Conservation (phyloP, 495 filamentous ascomycete genomes). For the Aspergillus nidulans region DNA sequence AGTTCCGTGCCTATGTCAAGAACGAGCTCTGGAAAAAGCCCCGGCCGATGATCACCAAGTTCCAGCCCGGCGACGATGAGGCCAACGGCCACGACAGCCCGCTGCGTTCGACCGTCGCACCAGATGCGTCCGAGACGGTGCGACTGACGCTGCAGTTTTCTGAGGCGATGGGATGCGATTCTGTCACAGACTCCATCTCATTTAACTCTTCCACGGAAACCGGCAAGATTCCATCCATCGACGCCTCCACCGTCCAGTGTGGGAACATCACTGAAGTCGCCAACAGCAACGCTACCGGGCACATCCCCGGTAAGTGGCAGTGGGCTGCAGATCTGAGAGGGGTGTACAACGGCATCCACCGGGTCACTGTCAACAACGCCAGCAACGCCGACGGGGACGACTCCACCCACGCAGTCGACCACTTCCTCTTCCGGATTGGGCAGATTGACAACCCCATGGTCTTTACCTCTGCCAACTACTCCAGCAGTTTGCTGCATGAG, state of each 20-base stretch:
- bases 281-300: constrained; percentile 33
- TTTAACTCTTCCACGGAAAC: constrained; percentile 50
- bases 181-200: constrained; percentile 41
- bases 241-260: constrained; percentile 40
- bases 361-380: constrained; percentile 55
- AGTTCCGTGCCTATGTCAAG: constrained; percentile 61
- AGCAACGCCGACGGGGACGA: constrained; percentile 27
- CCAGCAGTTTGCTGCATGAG: constrained; percentile 42
- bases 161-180: constrained; percentile 56
- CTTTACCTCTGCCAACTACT: constrained; percentile 58
- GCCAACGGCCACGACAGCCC: constrained; percentile 56
- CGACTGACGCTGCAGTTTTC: constrained; percentile 55
- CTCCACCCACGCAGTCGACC: constrained; percentile 48
- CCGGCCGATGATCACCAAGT: constrained; percentile 58
- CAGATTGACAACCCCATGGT: constrained; percentile 57
- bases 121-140: constrained; percentile 41
- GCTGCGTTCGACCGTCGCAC: constrained; percentile 43
- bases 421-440: constrained; percentile 54
- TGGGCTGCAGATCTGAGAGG: constrained; percentile 49
- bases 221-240: constrained; percentile 34
- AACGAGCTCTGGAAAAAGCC: constrained; percentile 40
- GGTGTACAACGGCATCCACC: constrained; percentile 60
- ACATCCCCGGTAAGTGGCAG: constrained; percentile 49
- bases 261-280: constrained; percentile 20
- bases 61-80: constrained; percentile 44